Percentiles rank a stretch among this genome's conserved stretches.
phyloP scores from a whole-genome alignment of 2,329 filamentous ascomycete genomes.

The Fusarium goolgardi region DNA sequence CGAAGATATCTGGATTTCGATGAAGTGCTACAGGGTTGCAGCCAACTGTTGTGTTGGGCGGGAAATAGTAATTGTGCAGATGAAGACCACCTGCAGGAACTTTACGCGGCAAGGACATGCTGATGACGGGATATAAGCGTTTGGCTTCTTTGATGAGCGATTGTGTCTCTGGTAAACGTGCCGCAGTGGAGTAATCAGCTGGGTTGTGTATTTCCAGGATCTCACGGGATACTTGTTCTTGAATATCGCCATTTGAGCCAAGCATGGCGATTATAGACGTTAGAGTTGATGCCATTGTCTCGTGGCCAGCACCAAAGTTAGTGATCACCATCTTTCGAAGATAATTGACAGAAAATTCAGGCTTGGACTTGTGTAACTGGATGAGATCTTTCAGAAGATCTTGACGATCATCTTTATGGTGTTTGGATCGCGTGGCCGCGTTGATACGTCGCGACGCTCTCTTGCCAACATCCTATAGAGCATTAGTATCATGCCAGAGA shows the following conservation, averaged over 20 bases:
- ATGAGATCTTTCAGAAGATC: slow-evolving; percentile 63
- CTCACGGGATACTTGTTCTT: slow-evolving; percentile 51
- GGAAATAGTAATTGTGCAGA: slow-evolving; percentile 56
- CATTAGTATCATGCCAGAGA: background rate
- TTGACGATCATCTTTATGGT: slow-evolving; percentile 47
- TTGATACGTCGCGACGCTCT: slow-evolving; percentile 52
- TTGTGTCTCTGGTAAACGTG: slow-evolving; percentile 52
- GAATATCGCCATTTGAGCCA: slow-evolving; percentile 52
- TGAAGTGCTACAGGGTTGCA: slow-evolving; percentile 65
- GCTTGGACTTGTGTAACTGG: slow-evolving; percentile 57
- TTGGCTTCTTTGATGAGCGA: slow-evolving; percentile 65
- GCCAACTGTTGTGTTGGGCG: slow-evolving; percentile 60
- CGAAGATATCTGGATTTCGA: slow-evolving; percentile 62
- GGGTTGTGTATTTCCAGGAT: slow-evolving; percentile 39
- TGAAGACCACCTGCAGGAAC: slow-evolving; percentile 54
- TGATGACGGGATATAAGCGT: slow-evolving; percentile 62
- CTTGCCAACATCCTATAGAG: slow-evolving; percentile 50
- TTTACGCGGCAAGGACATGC: slow-evolving; percentile 62
- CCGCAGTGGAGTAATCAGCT: slow-evolving; percentile 40
- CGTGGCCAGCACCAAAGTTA: slow-evolving; percentile 67
- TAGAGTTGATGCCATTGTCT: slow-evolving; percentile 65
- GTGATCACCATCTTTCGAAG: slow-evolving; percentile 64
- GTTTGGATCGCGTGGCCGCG: slow-evolving; percentile 45
- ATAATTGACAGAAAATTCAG: slow-evolving; percentile 61
- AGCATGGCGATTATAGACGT: slow-evolving; percentile 63